Evolutionary conservation across 495 filamentous ascomycete genomes (phyloP), one percentile per base, ranked within the genome.

Genomic region (Lophiotrema nucula): DNA sequence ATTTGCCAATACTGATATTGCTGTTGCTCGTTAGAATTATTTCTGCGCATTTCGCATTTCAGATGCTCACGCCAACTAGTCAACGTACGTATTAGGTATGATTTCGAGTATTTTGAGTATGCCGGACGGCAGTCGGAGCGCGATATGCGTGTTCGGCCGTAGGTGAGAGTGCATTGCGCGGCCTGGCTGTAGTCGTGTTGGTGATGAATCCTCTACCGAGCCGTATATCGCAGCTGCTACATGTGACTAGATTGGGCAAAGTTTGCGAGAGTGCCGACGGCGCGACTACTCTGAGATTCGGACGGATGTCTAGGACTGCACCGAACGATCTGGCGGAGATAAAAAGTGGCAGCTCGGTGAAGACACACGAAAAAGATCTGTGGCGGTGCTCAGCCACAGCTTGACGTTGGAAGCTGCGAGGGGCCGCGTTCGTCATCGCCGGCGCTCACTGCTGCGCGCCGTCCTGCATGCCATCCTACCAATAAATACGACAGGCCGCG

Each of bases 1-100:
- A 95, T 82, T 95, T 96, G 27, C 90, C 91, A 25, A 96, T 75
- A 12, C 84, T 88, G 45, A 96, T 86, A 23, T 81, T 86, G 18
- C 91, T 97, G 67, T 18, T n/a, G n/a, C n/a, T n/a, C n/a, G n/a
- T n/a, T n/a, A n/a, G n/a, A n/a, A n/a, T 25, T 10, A 44, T n/a
- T 39, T 50, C 21, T 70, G 47, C 53, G 58, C 59, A 47, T 52
- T 49, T 60, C n/a, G n/a, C n/a, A n/a, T n/a, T n/a, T n/a, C 47
- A 58, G 33, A 50, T 59, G 68, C 67, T 70, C 68, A 66, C 66
- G 61, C 43, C 49, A 64, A 42, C 59, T 59, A 64, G 31, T 67
- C 68, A 41, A 84, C 88, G 71, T 83, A 91, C 88, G 86, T 88
- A 77, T 91, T 83, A 27, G 87, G 88, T 38, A 78, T 72, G n/a